These are phyloP conservation scores for Thalia dealbata DNA, from an alignment of 176 grass and related monocot species.

Conservation along the genomic window DNA sequence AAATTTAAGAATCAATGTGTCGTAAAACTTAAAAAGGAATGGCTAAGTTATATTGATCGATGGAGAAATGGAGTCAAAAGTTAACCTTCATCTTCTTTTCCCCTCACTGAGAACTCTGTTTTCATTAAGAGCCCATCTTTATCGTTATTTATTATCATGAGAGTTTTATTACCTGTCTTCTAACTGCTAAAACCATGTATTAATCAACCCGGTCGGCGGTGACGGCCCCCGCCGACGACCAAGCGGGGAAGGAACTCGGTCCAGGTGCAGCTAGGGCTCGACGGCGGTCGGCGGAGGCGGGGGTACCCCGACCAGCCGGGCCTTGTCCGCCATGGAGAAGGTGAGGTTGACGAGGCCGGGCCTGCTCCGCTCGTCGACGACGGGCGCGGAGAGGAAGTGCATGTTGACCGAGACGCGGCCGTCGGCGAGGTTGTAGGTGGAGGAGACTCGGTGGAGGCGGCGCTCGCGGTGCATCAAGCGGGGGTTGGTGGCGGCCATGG, in stretches of 20 bases:
- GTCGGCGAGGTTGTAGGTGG: background rate
- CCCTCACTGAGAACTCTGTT: too few relatives aligned
- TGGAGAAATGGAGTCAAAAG: too few relatives aligned
- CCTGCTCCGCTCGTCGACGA: background rate
- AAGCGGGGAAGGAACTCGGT: background rate
- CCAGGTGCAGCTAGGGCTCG: background rate
- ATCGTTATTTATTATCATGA: too few relatives aligned
- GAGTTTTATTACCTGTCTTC: too few relatives aligned
- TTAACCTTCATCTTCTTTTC: too few relatives aligned
- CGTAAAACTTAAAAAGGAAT: too few relatives aligned
- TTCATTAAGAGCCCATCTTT: too few relatives aligned
- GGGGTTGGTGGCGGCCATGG: background rate
- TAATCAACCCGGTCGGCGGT: background rate
- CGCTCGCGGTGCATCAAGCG: too few relatives aligned
- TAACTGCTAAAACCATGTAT: too few relatives aligned
- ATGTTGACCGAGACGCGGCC: background rate
- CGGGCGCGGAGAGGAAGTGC: background rate
- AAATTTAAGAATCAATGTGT: too few relatives aligned
- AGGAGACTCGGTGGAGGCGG: background rate
- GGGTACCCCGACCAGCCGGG: background rate
- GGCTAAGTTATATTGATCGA: too few relatives aligned
- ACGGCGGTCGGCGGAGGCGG: too few relatives aligned
- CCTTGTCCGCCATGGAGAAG: background rate
- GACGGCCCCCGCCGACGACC: background rate
- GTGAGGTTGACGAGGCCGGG: background rate